Base-by-base conservation (phyloP, 1,284 basidiomycete genomes). In the Irpex rosettiformis region DNA sequence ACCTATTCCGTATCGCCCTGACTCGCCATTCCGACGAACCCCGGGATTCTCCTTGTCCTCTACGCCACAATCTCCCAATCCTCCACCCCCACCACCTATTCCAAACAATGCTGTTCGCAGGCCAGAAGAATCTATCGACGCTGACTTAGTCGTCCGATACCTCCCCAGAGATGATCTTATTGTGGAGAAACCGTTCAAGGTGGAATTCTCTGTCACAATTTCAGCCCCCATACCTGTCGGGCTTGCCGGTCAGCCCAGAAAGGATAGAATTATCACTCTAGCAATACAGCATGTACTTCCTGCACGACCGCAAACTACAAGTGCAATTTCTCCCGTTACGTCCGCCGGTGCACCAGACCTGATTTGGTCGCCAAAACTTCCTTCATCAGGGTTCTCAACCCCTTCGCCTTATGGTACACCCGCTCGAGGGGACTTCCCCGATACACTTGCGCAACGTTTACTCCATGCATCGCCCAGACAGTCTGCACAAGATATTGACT, bases 201-300 rank as follows among this genome's bases (percentile, higher is more conserved):
- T 90, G 51, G 67, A 72, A 10, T 81, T 84, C 55, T 75, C 77
- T 7, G 72, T 88, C 11, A 76, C 77, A 21, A 68, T 85, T 13
- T 79, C 80, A 7, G 77, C 77, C 3, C 64, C 73, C 4, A 66
- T 79, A 3, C 75, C 77, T 6, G 53, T 64, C 18, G 52, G 63
- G 1, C 61, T 58, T 1, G 65, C 66, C 6, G 70, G 69, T 40
- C 70, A 67, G 48, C 65, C 67, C 1, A 66, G 71, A 24, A 72
- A 73, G 21, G 67, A 70, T 28, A 77, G 83, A 4, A 66, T 76
- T 4, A 62, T 89, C 18, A 73, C 72, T 8, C 70, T 91, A 22
- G 85, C 79, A 8, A 76, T 90, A 3, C 90, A 92, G 64, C 87
- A 89, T 64, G 71, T 86, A 10, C 77, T 78, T 45, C 74, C 77